Conservation (phyloP, 73 alveolate genomes). For the Paraurostyla sp. region DNA sequence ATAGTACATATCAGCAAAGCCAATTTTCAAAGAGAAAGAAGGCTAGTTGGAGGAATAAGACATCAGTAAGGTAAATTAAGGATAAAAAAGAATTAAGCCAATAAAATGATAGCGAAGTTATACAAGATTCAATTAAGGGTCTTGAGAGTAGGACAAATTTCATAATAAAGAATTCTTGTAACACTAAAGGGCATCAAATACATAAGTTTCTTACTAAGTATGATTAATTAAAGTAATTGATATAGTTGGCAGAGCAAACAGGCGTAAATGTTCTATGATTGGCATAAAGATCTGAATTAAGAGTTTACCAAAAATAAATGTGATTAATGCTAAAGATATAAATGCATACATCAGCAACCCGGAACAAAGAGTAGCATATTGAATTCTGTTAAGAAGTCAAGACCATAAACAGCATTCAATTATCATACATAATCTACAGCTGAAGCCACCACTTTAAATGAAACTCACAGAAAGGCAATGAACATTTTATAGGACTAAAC, state of each 20-base stretch:
- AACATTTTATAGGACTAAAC: not conserved
- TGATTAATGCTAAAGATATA: conserved; percentile 30
- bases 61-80: not conserved
- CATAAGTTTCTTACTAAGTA: conserved; percentile 1
- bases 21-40: too few species aligned
- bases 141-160: conserved; percentile 40
- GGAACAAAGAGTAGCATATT: not conserved
- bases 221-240: not conserved
- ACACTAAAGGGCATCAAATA: conserved; percentile 3
- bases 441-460: too few species aligned
- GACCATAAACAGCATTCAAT: not conserved
- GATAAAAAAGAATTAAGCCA: not conserved
- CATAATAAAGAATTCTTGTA: not conserved
- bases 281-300: conserved; percentile 26
- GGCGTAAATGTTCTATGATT: conserved; percentile 5
- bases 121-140: not conserved
- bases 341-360: not conserved
- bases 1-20: too few species aligned
- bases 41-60: not conserved
- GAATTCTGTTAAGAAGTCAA: not conserved
- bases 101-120: not conserved
- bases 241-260: conserved; percentile 12
- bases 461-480: not conserved
- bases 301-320: conserved; percentile 18
- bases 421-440: not conserved